Evolutionary conservation across 352 stramenopile species (phyloP), one percentile per base, ranked within the genome.

Genomic region (Synura sp.): DNA sequence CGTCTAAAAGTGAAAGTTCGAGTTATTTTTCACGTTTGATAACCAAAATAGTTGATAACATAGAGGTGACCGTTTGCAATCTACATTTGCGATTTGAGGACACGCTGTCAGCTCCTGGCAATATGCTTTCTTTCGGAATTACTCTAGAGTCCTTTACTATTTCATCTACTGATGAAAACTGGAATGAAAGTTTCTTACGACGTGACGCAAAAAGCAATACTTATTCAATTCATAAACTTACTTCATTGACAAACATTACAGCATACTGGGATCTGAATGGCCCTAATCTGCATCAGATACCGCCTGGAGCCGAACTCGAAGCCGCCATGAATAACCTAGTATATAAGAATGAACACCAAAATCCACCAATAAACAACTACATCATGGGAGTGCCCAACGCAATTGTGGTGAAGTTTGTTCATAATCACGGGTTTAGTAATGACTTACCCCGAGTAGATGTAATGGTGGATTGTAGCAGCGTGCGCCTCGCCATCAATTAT

Each of bases 31-130:
- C 59, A 19, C 69, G 81, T 31, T 71, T 85, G n/a, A 63, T 81
- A n/a, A 80, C 85, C 55, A 81, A 80, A 17, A 86, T 88, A 33
- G 75, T 88, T 1, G 84, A 88, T 77, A 88, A 88, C 69, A 67
- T 88, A 5, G 84, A 88, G 76, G 78, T 88, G 2, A 81, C 38
- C 34, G 75, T 88, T 29, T 79, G 36, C 0, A 84, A 88, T 70
- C 79, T 88, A 22, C 84, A 88, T 75, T 69, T 88, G 25, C 78
- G 84, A 27, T 86, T 81, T 57, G 80, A 85, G 41, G 82, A 85
- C 44, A 33, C 75, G 4, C 49, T 84, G 22, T 80, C 81, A 38
- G 42, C 77, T 36, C 81, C 80, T 22, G 42, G 31, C 14, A 55
- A 75, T 29, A 35, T 49, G 17, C 59, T 83, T 12, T 79, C 78